These are phyloP conservation scores for Odonthalia washingtoniensis DNA, from an alignment of 31 red algal species.

Conservation along the genomic window DNA sequence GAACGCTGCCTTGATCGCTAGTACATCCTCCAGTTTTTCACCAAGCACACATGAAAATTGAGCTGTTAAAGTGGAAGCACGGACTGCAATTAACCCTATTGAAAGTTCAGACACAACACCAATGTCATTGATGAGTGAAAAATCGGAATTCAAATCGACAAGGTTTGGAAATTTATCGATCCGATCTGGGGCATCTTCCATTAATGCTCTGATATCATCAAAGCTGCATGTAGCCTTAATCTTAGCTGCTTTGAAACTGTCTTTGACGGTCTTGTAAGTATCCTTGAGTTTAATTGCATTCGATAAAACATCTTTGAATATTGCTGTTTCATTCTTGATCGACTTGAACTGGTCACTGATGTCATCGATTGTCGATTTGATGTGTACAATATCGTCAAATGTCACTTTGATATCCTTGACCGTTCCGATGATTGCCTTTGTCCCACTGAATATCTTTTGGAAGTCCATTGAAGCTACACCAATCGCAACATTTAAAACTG, in stretches of 20 bases:
- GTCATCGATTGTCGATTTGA: too few relatives aligned
- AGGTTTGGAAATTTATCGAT: constrained; percentile 1
- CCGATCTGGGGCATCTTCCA: not conserved
- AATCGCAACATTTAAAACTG: not conserved
- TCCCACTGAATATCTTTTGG: too few relatives aligned
- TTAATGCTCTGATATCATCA: not conserved
- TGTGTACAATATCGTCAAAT: too few relatives aligned
- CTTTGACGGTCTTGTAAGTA: not conserved
- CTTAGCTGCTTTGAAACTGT: not conserved
- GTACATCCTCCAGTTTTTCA: too few relatives aligned
- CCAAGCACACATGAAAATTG: not conserved
- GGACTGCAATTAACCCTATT: not conserved
- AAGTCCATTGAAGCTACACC: too few relatives aligned
- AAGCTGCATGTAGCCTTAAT: not conserved
- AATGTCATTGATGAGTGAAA: not conserved
- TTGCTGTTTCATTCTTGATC: not conserved
- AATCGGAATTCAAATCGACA: not conserved
- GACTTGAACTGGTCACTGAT: not conserved
- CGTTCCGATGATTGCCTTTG: too few relatives aligned
- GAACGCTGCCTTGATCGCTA: too few relatives aligned
- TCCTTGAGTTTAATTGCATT: not conserved
- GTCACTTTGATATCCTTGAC: too few relatives aligned
- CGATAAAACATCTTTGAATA: not conserved
- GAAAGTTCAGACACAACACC: not conserved
- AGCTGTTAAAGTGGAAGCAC: not conserved